These are phyloP conservation scores for Candida schatavii DNA, from an alignment of 805 yeast species.

Conservation along the genomic window DNA sequence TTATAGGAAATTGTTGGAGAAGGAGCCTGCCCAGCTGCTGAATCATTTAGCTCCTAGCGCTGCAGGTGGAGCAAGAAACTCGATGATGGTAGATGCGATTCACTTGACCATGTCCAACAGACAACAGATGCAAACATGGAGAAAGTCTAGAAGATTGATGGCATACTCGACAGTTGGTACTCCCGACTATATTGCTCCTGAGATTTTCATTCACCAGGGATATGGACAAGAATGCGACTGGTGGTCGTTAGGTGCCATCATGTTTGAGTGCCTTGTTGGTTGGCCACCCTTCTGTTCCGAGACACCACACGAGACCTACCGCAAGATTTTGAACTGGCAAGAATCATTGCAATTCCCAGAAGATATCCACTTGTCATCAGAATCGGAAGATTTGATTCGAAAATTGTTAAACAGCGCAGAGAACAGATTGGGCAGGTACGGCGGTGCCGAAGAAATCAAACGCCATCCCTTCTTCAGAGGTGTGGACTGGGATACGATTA, in stretches of 20 bases:
- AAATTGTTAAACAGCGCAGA: constrained; percentile 76
- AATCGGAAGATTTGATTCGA: constrained; percentile 82
- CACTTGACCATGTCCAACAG: constrained; percentile 92
- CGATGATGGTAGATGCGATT: constrained; percentile 90
- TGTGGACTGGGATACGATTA: constrained; percentile 89
- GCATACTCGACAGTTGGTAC: constrained; percentile 97
- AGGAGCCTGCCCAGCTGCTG: constrained; percentile 40
- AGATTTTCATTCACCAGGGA: constrained; percentile 87
- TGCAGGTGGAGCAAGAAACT: constrained; percentile 51
- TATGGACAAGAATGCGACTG: constrained; percentile 97
- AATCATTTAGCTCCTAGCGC: constrained; percentile 22
- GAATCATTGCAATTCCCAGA: constrained; percentile 87
- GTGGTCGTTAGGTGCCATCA: constrained; percentile 97
- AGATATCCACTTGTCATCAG: constrained; percentile 84
- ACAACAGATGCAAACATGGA: constrained; percentile 95
- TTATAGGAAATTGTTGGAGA: constrained; percentile 75
- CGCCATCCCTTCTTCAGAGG: constrained; percentile 91
- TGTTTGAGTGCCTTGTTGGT: constrained; percentile 94
- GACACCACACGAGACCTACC: constrained; percentile 90
- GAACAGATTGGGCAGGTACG: constrained; percentile 76
- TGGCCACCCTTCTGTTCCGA: constrained; percentile 98
- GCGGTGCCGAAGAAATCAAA: constrained; percentile 91
- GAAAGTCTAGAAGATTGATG: constrained; percentile 87
- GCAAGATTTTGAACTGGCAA: constrained; percentile 88
- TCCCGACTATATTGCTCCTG: constrained; percentile 95